Base-by-base conservation (phyloP, 441 rosid genomes). In the Croton setiger region DNA sequence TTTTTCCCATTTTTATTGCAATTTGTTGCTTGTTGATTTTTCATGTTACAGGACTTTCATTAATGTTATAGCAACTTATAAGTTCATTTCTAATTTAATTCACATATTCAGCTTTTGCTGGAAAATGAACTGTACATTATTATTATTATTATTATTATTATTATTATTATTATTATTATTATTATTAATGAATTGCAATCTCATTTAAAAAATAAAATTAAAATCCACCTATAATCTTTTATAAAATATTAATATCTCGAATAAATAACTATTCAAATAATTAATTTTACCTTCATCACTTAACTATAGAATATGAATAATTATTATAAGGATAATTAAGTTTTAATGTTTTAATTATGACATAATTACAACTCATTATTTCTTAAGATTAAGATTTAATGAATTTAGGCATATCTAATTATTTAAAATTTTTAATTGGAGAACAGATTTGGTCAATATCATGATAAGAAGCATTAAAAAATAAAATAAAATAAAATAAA, bases 11-110 rank as follows among this genome's bases (percentile, higher is more conserved):
- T 57, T 71, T 71, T 15, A 39, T 71, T 69, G 69, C 68, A 49
- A 6, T 80, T 21, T 76, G 72, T 52, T 74, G 72, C 75, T 69
- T 84, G 41, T 35, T 65, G 2, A 70, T 68, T 59, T 66, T 75
- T 72, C 57, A 61, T 9, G 27, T 63, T 48, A 51, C 56, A 12
- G 31, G 43, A 68, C 57, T 63, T 4, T 70, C 76, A 27, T 74
- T 48, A 55, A 68, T 79, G 79, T 67, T 76, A 80, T 87, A 72
- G 82, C 88, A 69, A 43, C 17, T 39, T 71, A 60, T 33, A 63
- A 47, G 57, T 15, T 44, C 7, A 54, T 57, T 62, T 39, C 14
- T 9, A 41, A n/a, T 64, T 18, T 17, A 45, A 37, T 71, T 64
- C 7, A n/a, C 18, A 31, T 31, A 33, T 14, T n/a, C 33, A 39